Percentiles rank a stretch among this genome's conserved stretches.
Evolutionary conservation across 2,329 filamentous ascomycete genomes (phyloP).

Genomic region (Sordariomycetes sp.): DNA sequence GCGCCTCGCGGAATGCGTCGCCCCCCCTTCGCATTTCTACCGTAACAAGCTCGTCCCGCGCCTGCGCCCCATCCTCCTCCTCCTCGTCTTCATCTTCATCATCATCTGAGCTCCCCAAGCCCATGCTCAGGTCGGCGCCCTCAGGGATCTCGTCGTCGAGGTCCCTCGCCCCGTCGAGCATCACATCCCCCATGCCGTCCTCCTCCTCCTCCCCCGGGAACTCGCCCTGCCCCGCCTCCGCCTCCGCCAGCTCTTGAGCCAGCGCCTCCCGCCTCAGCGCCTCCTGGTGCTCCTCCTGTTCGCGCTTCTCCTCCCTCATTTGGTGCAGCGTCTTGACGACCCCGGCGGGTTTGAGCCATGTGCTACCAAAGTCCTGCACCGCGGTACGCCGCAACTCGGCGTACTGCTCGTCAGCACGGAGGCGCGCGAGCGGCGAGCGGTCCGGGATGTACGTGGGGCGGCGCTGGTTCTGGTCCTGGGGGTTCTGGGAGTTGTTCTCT

Average conservation of each 20-base stretch:
- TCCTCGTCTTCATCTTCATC: slow-evolving; percentile 27
- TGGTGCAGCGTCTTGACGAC: slow-evolving; percentile 82
- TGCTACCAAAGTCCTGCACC: slow-evolving; percentile 74
- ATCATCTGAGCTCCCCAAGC: slow-evolving; percentile 16
- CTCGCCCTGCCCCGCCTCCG: slow-evolving; percentile 30
- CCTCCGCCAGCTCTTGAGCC: slow-evolving; percentile 62
- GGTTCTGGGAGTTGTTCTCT: slow-evolving; percentile 16
- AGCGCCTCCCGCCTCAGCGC: slow-evolving; percentile 57
- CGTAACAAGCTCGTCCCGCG: slow-evolving; percentile 31
- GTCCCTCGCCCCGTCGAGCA: slow-evolving; percentile 43
- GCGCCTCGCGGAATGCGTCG: slow-evolving; percentile 47
- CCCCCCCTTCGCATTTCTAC: slow-evolving; percentile 41
- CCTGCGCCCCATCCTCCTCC: slow-evolving; percentile 20
- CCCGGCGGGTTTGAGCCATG: slow-evolving; percentile 84
- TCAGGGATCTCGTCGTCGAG: slow-evolving; percentile 65
- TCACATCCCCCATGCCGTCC: slow-evolving; percentile 33
- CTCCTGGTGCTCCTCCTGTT: slow-evolving; percentile 75
- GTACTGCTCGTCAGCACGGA: slow-evolving; percentile 64
- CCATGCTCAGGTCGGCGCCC: slow-evolving; percentile 35
- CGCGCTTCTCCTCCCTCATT: slow-evolving; percentile 75
- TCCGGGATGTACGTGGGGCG: slow-evolving; percentile 18
- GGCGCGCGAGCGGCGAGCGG: slow-evolving; percentile 50
- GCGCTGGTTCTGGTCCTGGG: slow-evolving; percentile 15
- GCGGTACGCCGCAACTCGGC: slow-evolving; percentile 67
- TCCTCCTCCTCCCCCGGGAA: slow-evolving; percentile 28